Base-by-base conservation (phyloP, 1,139 yeast species). In the Pichia sp. region DNA sequence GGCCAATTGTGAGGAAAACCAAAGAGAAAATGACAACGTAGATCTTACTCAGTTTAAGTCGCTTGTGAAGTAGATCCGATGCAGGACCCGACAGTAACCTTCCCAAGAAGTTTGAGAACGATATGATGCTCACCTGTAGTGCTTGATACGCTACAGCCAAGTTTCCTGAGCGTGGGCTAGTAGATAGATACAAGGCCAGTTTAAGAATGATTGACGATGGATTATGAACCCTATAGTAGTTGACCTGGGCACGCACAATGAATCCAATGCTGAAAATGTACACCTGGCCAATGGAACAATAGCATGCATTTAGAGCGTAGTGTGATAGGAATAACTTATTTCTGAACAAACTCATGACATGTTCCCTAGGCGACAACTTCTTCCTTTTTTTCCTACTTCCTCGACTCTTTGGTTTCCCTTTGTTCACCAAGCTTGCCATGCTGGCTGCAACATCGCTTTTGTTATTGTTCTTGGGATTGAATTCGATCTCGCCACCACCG, bases 271-370 rank as follows among this genome's bases (percentile, higher is more conserved):
- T 80, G 64, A 80, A 85, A 34, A 87, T 87, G 66, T 85, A 87
- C 77, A 86, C 82, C 67, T 87, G 93, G 9, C 95, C 95, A 58
- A 84, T 75, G 1, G 91, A 88, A 61, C 87, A 86, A 48, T 85
- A 71, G 3, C 81, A 69, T 1, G 91, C 87, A 59, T 87, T 73
- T 20, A 85, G 73, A 9, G 78, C 49, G 61, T 76, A 82, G 62
- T 79, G 83, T 40, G 75, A 70, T 63, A 82, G 63, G 58, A 82
- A 83, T 0, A 60, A 46, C 30, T 58, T 61, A 51, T 65, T 60
- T 3, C 55, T 58, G 4, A 67, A 14, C n/a, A 69, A 53, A 10
- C 58, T 50, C 6, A 49, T 31, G 7, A 68, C 56, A 51, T 68
- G 72, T 2, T 61, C 58, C 34, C 48, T 53, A 5, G 64, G 53